Conservation (phyloP, 2,329 filamentous ascomycete species). For the Dothistroma pini region DNA sequence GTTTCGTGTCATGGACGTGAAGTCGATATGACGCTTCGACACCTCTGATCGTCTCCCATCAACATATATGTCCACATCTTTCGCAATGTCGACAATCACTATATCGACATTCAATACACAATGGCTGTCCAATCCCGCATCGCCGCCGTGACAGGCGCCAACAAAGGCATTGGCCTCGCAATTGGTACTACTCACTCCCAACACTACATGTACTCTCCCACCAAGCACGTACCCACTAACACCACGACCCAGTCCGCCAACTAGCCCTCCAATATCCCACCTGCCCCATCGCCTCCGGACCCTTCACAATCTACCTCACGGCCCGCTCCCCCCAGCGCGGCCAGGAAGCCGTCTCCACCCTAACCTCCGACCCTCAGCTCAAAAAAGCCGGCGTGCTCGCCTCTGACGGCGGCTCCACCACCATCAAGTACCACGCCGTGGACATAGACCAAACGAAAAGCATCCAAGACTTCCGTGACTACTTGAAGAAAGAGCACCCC, state of each 20-base stretch:
- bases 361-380: constrained; percentile 45
- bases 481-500: constrained; percentile 44
- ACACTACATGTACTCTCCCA: no score
- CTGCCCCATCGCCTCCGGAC: constrained; percentile 47
- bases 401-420: constrained; percentile 42
- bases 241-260: constrained; percentile 43
- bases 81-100: background rate
- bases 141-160: constrained; percentile 54
- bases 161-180: constrained; percentile 51
- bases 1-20: background rate
- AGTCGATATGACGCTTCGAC: background rate
- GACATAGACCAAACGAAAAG: constrained; percentile 48
- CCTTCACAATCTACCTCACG: constrained; percentile 53
- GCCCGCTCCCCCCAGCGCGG: constrained; percentile 49
- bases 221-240: background rate
- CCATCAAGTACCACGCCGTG: constrained; percentile 47
- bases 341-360: constrained; percentile 44
- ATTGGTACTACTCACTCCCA: constrained; percentile 39
- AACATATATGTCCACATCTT: background rate
- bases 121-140: constrained; percentile 37
- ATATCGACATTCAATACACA: background rate
- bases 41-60: background rate
- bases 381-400: constrained; percentile 46
- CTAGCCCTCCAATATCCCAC: constrained; percentile 53
- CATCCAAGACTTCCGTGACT: constrained; percentile 42